phyloP scores from a whole-genome alignment of 331 rosid genomes.

The Ulmus americana region DNA sequence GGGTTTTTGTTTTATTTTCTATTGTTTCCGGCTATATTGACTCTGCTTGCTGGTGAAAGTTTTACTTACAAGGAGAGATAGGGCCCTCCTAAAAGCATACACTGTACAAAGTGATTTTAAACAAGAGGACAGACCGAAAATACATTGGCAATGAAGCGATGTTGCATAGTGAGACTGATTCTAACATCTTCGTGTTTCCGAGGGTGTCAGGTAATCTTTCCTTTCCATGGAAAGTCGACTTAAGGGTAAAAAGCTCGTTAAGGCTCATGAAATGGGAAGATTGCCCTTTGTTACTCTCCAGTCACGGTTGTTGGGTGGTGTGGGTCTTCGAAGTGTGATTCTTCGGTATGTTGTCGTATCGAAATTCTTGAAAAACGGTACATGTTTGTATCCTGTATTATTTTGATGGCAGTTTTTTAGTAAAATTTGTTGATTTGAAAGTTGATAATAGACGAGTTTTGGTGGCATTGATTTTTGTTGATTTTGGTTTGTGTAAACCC shows the following conservation, averaged over 20 bases:
- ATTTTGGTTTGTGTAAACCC: background rate
- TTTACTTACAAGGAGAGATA: conserved; percentile 22
- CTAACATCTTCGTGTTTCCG: conserved; percentile 12
- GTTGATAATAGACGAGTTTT: conserved; percentile 13
- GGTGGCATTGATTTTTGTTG: conserved; percentile 13
- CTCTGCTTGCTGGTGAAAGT: conserved; percentile 24
- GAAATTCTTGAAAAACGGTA: conserved; percentile 25
- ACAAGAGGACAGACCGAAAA: conserved; percentile 22
- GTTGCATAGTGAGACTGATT: conserved; percentile 10
- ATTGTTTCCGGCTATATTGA: conserved; percentile 26
- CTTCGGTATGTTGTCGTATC: conserved; percentile 29
- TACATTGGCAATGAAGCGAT: conserved; percentile 25
- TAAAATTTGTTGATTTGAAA: conserved; percentile 31
- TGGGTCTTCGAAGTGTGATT: conserved; percentile 30
- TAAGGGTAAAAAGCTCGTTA: conserved; percentile 3
- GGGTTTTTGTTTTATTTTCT: conserved; percentile 19
- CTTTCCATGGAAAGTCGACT: conserved; percentile 6
- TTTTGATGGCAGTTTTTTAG: conserved; percentile 30
- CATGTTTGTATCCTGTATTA: conserved; percentile 36
- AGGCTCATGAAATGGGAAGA: conserved; percentile 12
- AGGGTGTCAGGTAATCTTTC: conserved; percentile 20
- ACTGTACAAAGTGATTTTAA: conserved; percentile 40
- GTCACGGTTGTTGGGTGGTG: conserved; percentile 27
- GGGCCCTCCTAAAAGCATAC: conserved; percentile 26
- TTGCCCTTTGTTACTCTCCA: conserved; percentile 8